These are phyloP conservation scores for Thelonectria olida DNA, from an alignment of 2,329 filamentous ascomycete species.

Conservation along the genomic window DNA sequence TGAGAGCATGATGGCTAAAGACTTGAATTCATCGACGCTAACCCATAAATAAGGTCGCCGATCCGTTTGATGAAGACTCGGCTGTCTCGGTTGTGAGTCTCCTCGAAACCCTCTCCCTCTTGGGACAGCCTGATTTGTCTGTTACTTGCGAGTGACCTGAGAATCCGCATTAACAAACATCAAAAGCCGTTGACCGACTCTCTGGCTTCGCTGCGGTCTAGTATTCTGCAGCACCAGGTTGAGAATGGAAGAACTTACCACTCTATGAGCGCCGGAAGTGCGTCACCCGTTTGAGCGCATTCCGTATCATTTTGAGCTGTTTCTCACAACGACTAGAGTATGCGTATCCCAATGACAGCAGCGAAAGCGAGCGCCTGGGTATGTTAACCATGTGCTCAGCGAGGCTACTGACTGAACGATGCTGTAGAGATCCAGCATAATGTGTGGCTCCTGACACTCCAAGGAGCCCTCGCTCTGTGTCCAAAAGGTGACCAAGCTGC, in stretches of 20 bases:
- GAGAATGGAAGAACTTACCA: conserved; percentile 18
- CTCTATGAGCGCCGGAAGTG: conserved; percentile 13
- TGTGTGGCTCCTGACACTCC: conserved; percentile 4
- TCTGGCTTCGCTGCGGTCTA: conserved; percentile 13
- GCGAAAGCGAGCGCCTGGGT: conserved; percentile 17
- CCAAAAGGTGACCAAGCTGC: conserved; percentile 11
- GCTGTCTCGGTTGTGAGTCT: not conserved
- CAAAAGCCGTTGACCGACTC: conserved; percentile 6
- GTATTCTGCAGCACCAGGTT: not conserved
- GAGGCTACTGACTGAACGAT: no score
- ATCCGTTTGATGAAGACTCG: not conserved
- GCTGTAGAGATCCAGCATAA: conserved; percentile 14
- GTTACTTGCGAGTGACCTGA: no score
- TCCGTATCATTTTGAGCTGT: not conserved
- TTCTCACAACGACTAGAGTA: conserved; percentile 1
- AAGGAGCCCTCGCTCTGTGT: conserved; percentile 2
- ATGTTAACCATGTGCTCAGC: not conserved
- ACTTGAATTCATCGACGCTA: no score
- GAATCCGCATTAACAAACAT: not conserved
- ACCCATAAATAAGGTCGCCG: not conserved
- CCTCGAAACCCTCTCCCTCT: not conserved
- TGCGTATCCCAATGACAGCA: conserved; percentile 2
- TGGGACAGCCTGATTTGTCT: not conserved
- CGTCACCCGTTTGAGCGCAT: not conserved
- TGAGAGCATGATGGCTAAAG: not conserved